These are phyloP conservation scores for Monilinia fructicola DNA, from an alignment of 2,329 filamentous ascomycete species.

Conservation along the genomic window DNA sequence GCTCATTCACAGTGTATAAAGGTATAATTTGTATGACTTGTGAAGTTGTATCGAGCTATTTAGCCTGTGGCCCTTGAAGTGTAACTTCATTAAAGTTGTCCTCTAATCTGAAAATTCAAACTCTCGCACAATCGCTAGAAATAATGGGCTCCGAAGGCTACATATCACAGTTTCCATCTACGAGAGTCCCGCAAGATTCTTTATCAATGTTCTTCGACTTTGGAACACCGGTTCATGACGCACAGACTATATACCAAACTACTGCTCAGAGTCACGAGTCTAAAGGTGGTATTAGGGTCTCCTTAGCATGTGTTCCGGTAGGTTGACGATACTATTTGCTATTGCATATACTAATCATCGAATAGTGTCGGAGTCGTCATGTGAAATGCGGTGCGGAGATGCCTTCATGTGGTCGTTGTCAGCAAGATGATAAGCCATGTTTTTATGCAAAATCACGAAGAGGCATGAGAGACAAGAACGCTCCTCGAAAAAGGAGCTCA, in stretches of 20 bases:
- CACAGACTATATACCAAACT: background rate
- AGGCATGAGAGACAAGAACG: conserved; percentile 41
- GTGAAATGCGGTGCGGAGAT: conserved; percentile 49
- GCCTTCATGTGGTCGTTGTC: conserved; percentile 47
- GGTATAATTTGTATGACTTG: background rate
- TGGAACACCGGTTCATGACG: conserved; percentile 24
- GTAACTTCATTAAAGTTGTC: background rate
- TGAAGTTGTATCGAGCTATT: background rate
- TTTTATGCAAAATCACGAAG: conserved; percentile 50
- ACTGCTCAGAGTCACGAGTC: conserved; percentile 19
- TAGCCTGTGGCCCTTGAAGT: background rate
- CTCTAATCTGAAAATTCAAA: background rate
- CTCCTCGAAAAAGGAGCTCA: conserved; percentile 29
- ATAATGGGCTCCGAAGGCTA: background rate
- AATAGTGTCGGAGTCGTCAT: conserved; percentile 43
- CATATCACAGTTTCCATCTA: background rate
- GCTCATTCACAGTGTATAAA: background rate
- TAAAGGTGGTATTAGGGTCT: conserved; percentile 44
- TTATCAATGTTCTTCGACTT: conserved; percentile 34
- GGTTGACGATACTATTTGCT: conserved; percentile 5
- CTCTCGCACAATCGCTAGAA: background rate
- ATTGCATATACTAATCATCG: conserved; percentile 7
- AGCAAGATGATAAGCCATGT: conserved; percentile 46
- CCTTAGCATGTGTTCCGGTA: conserved; percentile 48
- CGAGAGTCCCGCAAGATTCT: conserved; percentile 23